Conservation (phyloP, 306 rosid species). For the Alnus glutinosa region DNA sequence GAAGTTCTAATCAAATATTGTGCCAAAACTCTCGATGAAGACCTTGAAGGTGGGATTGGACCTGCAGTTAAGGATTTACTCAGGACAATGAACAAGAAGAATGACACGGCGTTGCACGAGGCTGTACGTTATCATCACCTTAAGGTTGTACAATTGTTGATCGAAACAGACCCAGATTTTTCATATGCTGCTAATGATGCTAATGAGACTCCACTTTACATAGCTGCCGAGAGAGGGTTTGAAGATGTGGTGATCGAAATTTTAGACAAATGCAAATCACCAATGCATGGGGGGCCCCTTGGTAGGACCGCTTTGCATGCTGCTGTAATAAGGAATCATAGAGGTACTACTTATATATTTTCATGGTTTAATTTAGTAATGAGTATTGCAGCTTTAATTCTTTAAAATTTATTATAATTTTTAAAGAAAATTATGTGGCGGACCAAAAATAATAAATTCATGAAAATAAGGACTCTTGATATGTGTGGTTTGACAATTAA, state of each 20-base stretch:
- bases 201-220: neutral
- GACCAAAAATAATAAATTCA: no score
- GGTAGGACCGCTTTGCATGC: constrained; percentile 15
- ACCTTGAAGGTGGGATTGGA: neutral
- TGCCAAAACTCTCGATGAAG: neutral
- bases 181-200: neutral
- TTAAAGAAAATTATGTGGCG: no score
- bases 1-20: neutral
- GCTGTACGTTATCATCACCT: neutral
- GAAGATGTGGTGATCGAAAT: neutral
- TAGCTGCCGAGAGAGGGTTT: constrained; percentile 8
- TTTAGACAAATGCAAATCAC: neutral
- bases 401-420: no score
- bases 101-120: constrained; percentile 12
- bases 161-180: neutral
- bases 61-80: neutral
- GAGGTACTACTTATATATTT: neutral
- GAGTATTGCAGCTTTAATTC: no score
- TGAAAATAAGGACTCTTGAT: no score
- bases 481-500: no score
- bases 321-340: neutral
- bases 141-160: neutral
- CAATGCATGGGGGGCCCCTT: neutral
- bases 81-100: neutral
- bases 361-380: no score